Base-by-base conservation (phyloP, 2,329 filamentous ascomycete genomes). In the Trichoderma lentiforme region DNA sequence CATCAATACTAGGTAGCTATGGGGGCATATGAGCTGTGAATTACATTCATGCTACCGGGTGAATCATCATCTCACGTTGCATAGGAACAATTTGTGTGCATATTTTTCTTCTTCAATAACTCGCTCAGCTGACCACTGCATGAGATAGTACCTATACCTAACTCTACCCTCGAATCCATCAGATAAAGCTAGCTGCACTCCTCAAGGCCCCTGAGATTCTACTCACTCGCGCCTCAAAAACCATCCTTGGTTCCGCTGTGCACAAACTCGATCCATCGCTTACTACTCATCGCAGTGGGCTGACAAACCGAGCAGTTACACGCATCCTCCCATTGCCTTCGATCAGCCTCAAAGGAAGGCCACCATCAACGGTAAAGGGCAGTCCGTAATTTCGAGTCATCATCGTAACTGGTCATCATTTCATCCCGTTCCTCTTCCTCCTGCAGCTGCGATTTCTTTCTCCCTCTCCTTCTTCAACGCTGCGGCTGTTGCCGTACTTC, bases 381-480 rank as follows among this genome's bases (percentile, higher is more conserved):
- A 30, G 36, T 28, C 26, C 9, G 26, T 32, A 43, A 30, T 60
- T 47, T 15, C n/a, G 56, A 66, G 51, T 60, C 36, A 60, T 60
- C 65, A 62, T 70, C 57, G 66, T 70, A 53, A 36, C 14, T 32
- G 15, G 66, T 62, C 57, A 26, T 60, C 26, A 53, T 24, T 53
- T 53, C 47, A 62, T 70, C 57, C 12, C 28, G 34, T 61, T 58
- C 39, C 57, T n/a, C 26, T 28, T 39, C 14, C 28, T 18, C 21
- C 32, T 28, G n/a, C 51, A 51, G 34, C 65, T 32, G 26, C 43
- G 47, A 21, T 9, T 53, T 70, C 57, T 28, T 53, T 70, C 57
- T 53, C 66, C 66, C 66, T 62, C 57, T 70, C 66, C 66, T 62
- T 69, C 57, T 69, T 9, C 57, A 30, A 62, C 56, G 39, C 57